Base-by-base conservation (phyloP, 306 rosid species). In the Prunus dulcis region DNA sequence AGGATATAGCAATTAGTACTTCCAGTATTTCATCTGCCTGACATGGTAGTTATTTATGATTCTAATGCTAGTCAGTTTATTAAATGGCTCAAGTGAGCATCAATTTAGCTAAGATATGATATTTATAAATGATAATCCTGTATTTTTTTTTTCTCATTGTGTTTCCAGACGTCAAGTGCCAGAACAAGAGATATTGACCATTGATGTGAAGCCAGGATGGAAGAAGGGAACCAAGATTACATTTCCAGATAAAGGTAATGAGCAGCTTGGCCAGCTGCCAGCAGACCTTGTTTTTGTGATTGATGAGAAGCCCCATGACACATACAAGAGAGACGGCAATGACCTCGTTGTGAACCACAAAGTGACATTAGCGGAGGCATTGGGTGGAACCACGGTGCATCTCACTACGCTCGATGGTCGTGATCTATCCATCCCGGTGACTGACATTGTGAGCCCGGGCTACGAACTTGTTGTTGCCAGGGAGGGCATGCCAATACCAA, bases 141-240 rank as follows among this genome's bases (percentile, higher is more conserved):
- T 20, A 28, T 34, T n/a, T 10, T 28, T 6, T 28, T 6, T 55
- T 55, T 6, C 6, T 14, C 73, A 6, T 79, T 71, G 23, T 38
- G 32, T 14, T 15, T 73, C 50, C 88, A 96, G 98, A 25, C 72
- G 88, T 53, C 84, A 79, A 64, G 60, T 75, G 19, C 82, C 82
- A 11, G 98, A 96, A 69, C 82, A 97, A 3, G 99, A 96, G 79
- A 91, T 96, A 83, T 51, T 93, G 75, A 89, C 83, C 12, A 91
- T 92, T 30, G 98, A 91, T 14, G 91, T 93, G 72, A 96, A 92
- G 84, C 98, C 98, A 0, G 98, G 99, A 43, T 96, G 99, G 99
- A 96, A 92, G 78, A 96, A 87, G 77, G 99, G 99, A 58, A 95
- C 99, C 30, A 95, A 91, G 86, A 92, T 95, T 6, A 95, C 99